These are phyloP conservation scores for Linnemannia schmuckeri DNA, from an alignment of 192 early-diverging fungal genomes.

Conservation along the genomic window DNA sequence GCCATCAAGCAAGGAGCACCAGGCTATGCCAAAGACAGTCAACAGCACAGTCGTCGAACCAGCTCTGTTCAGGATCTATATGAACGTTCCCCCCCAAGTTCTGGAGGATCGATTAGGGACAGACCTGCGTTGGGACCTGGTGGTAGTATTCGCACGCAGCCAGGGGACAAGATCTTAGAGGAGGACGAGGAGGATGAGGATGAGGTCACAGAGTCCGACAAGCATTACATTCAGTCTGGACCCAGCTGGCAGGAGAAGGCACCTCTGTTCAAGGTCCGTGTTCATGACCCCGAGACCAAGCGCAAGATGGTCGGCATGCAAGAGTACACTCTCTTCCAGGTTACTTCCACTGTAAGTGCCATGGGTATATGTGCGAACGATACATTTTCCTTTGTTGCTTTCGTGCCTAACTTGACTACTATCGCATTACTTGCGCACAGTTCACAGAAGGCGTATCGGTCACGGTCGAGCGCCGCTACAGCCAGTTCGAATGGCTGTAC, in stretches of 20 bases:
- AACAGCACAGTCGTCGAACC: constrained; percentile 2
- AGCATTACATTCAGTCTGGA: constrained; percentile 60
- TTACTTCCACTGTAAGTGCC: constrained; percentile 53
- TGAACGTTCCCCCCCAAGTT: constrained; percentile 12
- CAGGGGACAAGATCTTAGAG: constrained; percentile 21
- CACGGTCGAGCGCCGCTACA: constrained; percentile 60
- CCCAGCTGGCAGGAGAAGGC: constrained; percentile 62
- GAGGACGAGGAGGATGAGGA: constrained; percentile 49
- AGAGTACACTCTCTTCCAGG: constrained; percentile 59
- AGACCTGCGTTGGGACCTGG: constrained; percentile 6
- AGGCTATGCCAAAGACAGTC: not conserved
- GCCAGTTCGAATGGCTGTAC: constrained; percentile 61
- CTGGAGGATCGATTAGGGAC: constrained; percentile 24
- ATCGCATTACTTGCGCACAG: not conserved
- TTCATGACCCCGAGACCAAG: constrained; percentile 60
- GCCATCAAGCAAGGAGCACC: not conserved
- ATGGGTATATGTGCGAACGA: not conserved
- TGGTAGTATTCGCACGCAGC: constrained; percentile 24
- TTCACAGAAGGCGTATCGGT: constrained; percentile 55
- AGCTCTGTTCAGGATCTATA: constrained; percentile 13
- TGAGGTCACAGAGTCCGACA: constrained; percentile 59
- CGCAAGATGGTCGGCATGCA: constrained; percentile 61
- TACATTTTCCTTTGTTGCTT: not conserved
- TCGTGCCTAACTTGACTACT: not conserved
- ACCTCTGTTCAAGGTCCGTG: constrained; percentile 50